Conservation (phyloP, 140 eudicot species). For the Oenanthe javanica region DNA sequence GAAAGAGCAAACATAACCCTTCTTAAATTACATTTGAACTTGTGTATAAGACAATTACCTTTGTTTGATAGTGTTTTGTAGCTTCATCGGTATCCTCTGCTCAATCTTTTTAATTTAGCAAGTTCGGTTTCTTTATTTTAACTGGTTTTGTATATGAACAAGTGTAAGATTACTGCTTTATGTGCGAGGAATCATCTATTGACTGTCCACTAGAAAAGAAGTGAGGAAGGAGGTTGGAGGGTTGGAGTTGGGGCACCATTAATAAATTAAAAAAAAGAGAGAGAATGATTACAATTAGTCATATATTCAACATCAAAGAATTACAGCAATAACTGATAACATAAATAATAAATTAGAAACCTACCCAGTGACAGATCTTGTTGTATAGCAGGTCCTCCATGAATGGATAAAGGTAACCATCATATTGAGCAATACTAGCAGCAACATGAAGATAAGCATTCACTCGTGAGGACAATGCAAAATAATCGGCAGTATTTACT, state of each 20-base stretch:
- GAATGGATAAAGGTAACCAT: constrained; percentile 82
- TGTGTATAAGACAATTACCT: not conserved
- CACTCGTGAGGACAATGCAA: constrained; percentile 89
- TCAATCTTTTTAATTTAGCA: not conserved
- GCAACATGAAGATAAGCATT: constrained; percentile 91
- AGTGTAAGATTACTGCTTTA: not conserved
- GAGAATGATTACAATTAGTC: not conserved
- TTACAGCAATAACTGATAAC: not conserved
- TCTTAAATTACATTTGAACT: not conserved
- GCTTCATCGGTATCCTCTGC: not conserved
- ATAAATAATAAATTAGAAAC: constrained; percentile 16
- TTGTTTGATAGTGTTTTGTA: not conserved
- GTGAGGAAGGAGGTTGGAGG: not conserved
- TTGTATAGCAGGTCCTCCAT: constrained; percentile 77
- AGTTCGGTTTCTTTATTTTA: not conserved
- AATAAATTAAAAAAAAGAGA: not conserved
- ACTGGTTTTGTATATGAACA: not conserved
- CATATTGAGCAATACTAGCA: constrained; percentile 71
- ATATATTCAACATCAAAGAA: not conserved
- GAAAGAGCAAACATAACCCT: not conserved
- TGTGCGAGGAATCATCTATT: not conserved
- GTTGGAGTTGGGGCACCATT: not conserved
- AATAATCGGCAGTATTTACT: constrained; percentile 94
- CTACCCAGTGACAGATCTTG: constrained; percentile 98
- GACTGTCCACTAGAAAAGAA: not conserved